Evolutionary conservation across 2,329 filamentous ascomycete genomes (phyloP).

Genomic region (Fusarium algeriense): DNA sequence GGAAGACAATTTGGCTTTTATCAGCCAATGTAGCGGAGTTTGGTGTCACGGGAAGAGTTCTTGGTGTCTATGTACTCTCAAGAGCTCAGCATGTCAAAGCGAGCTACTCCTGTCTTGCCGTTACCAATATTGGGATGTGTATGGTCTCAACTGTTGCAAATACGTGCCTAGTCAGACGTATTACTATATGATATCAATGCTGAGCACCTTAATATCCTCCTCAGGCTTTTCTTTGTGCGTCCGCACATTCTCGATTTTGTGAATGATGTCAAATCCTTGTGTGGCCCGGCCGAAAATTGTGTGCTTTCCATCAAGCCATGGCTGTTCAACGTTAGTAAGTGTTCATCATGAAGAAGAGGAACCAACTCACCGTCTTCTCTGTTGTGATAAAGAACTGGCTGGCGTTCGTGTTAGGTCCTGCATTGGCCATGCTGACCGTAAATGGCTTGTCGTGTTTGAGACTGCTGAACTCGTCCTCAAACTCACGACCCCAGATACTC

Average conservation of each 20-base stretch:
- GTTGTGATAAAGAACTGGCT: constrained; percentile 99
- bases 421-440: constrained; percentile 97
- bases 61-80: background rate
- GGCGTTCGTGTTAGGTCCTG: constrained; percentile 93
- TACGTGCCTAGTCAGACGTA: background rate
- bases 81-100: background rate
- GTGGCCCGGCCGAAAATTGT: constrained; percentile 94
- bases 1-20: constrained; percentile 22
- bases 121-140: background rate
- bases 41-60: background rate
- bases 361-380: constrained; percentile 82
- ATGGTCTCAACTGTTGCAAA: background rate
- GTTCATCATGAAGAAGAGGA: background rate
- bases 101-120: background rate
- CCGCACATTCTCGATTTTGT: constrained; percentile 92
- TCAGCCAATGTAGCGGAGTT: constrained; percentile 17
- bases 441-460: constrained; percentile 96
- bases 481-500: constrained; percentile 94
- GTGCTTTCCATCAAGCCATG: constrained; percentile 96
- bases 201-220: constrained; percentile 97
- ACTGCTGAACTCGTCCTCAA: constrained; percentile 93
- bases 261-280: constrained; percentile 91
- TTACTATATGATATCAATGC: constrained; percentile 73
- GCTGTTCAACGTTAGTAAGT: constrained; percentile 58
- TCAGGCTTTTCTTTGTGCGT: constrained; percentile 93